Evolutionary conservation across 768 basidiomycete genomes (phyloP), one percentile per base, ranked within the genome.

Genomic region (Suillus lakei): DNA sequence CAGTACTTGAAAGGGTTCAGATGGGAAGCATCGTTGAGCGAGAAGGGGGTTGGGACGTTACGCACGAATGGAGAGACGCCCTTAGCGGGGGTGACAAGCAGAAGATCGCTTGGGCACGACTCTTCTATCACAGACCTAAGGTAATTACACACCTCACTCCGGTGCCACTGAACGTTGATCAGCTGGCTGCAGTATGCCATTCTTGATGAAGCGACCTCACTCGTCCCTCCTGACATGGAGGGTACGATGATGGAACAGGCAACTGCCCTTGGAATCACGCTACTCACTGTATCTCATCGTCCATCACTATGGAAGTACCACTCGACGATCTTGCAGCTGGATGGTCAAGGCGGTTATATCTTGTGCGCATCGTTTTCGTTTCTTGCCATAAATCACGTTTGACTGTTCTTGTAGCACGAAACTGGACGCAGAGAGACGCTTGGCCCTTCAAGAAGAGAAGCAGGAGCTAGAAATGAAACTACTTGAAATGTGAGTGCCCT

Each of bases 81-180:
- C 79, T 99, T 39, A 95, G 93, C 72, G 96, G 97, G 1, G 96
- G 96, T 23, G 97, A 98, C 76, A 95, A 99, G 76, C 96, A 99
- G 79, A 90, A 96, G 79, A 91, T 99, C 64, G 97, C 97, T 0
- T 98, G 97, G 95, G 97, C 95, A 15, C 82, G 97, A 69, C 77
- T 99, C 69, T 99, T 98, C 75, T 99, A 99, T 76, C 97, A 99
- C 74, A 82, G 85, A 64, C 97, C 97, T 12, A 96, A 95, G 85
- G 95, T 89, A 67, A 68, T 83, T 73, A 5, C 69, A 23, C 60
- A 21, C 51, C 26, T 43, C 51, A 4, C 21, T 41, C 53, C 58
- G 36, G 23, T 15, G 30, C 28, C 7, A 26, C 41, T 53, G 30
- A 44, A 36, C 44, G 44, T 61, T 64, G 43, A 67, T 66, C 63